These are phyloP conservation scores for Crithidia bombi DNA, from an alignment of 208 protist species.

Conservation along the genomic window DNA sequence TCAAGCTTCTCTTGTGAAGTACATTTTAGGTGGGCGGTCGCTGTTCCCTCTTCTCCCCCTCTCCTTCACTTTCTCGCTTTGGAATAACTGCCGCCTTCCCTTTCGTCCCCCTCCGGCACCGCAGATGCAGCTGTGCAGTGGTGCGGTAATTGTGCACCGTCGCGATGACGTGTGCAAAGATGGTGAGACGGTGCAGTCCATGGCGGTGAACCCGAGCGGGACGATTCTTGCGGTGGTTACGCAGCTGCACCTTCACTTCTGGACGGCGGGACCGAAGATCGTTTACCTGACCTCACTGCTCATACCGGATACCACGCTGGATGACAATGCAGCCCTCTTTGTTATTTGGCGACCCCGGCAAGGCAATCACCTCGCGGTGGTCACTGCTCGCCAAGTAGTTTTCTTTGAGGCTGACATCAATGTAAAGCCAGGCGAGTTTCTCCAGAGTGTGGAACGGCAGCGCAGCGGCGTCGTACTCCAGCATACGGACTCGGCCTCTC, in stretches of 20 bases:
- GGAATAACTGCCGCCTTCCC: background rate
- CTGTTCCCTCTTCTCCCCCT: background rate
- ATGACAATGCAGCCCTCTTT: conserved; percentile 54
- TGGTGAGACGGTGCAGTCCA: conserved; percentile 46
- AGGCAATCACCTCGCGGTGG: conserved; percentile 53
- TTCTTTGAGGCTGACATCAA: conserved; percentile 56
- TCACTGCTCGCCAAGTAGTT: conserved; percentile 54
- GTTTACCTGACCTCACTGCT: conserved; percentile 50
- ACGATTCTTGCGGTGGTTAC: conserved; percentile 58
- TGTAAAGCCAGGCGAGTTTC: conserved; percentile 11
- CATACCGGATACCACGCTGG: conserved; percentile 40
- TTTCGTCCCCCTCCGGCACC: background rate
- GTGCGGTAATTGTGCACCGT: conserved; percentile 28
- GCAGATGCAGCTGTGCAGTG: conserved; percentile 35
- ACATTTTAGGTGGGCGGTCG: too few relatives aligned
- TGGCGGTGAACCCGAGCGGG: conserved; percentile 43
- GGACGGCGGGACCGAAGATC: conserved; percentile 35
- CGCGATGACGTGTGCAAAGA: conserved; percentile 21
- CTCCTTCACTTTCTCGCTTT: background rate
- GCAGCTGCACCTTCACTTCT: conserved; percentile 66
- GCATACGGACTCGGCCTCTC: conserved; percentile 35
- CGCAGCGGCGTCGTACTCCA: conserved; percentile 24
- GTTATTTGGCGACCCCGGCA: conserved; percentile 67
- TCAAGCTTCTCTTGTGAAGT: background rate
- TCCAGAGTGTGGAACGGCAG: conserved; percentile 11